Percentiles rank a stretch among this genome's conserved stretches.
Evolutionary conservation across 345 rosid species (phyloP).

Genomic region (Iberis pinnata): DNA sequence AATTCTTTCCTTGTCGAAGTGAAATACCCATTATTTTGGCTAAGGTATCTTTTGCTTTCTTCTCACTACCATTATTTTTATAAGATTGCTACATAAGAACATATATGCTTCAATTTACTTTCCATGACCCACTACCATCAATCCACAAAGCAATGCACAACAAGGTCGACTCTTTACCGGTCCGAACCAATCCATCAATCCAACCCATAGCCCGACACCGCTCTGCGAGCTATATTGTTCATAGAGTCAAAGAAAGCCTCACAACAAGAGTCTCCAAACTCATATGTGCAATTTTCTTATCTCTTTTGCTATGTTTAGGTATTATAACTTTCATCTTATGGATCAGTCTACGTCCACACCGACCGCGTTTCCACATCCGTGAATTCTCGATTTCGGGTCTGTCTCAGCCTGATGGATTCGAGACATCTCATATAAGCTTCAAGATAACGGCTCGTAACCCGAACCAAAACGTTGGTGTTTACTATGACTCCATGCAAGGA

Average conservation of each 20-base stretch:
- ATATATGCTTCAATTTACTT: background rate
- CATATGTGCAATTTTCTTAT: conserved; percentile 48
- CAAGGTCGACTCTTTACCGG: conserved; percentile 23
- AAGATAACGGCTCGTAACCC: conserved; percentile 64
- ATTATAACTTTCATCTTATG: conserved; percentile 52
- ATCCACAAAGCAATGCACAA: conserved; percentile 26
- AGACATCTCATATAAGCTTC: conserved; percentile 50
- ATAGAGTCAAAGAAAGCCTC: conserved; percentile 60
- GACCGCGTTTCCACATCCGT: conserved; percentile 53
- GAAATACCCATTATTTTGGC: conserved; percentile 16
- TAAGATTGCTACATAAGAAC: conserved; percentile 23
- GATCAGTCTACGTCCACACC: conserved; percentile 83
- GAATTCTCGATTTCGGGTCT: conserved; percentile 49
- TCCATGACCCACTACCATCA: conserved; percentile 14
- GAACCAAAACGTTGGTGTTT: conserved; percentile 53
- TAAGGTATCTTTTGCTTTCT: conserved; percentile 24
- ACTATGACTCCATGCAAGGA: conserved; percentile 48
- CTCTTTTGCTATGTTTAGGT: conserved; percentile 42
- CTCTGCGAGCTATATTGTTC: conserved; percentile 40
- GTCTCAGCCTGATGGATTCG: conserved; percentile 39
- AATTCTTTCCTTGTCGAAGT: conserved; percentile 44
- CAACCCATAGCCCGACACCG: conserved; percentile 32
- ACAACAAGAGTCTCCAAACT: conserved; percentile 48
- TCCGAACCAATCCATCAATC: conserved; percentile 10
- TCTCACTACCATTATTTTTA: background rate